phyloP scores from a whole-genome alignment of 139 green algal species.

The Asterochloris erici region DNA sequence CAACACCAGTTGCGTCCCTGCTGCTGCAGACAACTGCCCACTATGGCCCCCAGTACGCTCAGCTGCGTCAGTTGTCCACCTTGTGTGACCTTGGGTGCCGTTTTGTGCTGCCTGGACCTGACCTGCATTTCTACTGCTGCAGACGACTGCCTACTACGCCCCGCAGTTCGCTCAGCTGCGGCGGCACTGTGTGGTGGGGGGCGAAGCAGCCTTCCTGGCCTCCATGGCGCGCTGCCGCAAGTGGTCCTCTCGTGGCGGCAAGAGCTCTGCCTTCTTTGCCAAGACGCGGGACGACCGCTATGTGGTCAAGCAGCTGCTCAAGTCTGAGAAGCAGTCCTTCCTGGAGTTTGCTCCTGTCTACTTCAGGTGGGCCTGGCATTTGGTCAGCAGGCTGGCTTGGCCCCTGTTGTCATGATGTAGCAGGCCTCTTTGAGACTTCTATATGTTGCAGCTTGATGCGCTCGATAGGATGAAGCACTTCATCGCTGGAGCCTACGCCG shows the following conservation, averaged over 20 bases:
- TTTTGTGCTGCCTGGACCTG: too few relatives aligned
- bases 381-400: background rate
- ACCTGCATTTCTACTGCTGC: background rate
- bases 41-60: too few relatives aligned
- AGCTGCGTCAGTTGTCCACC: too few relatives aligned
- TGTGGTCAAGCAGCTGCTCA: constrained; percentile 74
- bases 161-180: constrained; percentile 85
- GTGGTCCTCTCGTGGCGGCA: constrained; percentile 83
- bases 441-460: background rate
- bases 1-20: too few relatives aligned
- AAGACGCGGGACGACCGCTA: constrained; percentile 82
- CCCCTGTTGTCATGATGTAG: background rate
- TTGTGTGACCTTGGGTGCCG: too few relatives aligned
- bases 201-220: constrained; percentile 71
- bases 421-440: background rate
- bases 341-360: constrained; percentile 83
- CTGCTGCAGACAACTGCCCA: too few relatives aligned
- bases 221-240: constrained; percentile 74
- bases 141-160: constrained; percentile 77
- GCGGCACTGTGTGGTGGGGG: constrained; percentile 55
- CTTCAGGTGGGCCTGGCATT: constrained; percentile 49
- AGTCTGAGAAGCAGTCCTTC: constrained; percentile 69
- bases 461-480: too few relatives aligned
- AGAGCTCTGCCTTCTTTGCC: constrained; percentile 91
- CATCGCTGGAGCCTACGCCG: too few relatives aligned